Evolutionary conservation across 441 rosid species (phyloP), one percentile per base, ranked within the genome.

Genomic region (Kokia cookei): DNA sequence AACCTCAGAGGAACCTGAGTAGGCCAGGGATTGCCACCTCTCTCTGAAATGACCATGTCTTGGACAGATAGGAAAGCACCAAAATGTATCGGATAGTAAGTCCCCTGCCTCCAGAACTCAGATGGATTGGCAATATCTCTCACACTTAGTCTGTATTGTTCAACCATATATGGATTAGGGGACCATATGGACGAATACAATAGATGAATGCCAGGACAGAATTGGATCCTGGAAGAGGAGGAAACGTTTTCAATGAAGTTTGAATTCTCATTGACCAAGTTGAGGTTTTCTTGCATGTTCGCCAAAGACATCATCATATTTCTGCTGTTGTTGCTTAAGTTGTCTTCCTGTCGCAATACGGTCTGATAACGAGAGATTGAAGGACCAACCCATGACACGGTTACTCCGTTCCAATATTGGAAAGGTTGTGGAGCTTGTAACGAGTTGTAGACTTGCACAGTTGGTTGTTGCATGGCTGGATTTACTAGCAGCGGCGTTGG

Each of bases 1-100:
- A 71, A 13, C 67, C 64, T 26, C 17, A 10, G 32, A 57, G 65
- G 73, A 26, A 35, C 26, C 26, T 7, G 65, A 60, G 55, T 3
- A 40, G 72, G 32, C 68, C 78, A 71, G 17, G 13, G 6, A 65
- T 29, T 76, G 2, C 67, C 78, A 55, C 22, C 61, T 55, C 76
- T 63, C 10, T 4, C n/a, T 1, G 67, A 19, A 27, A 24, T n/a
- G 7, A 68, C 73, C 64, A 62, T 58, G 8, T 42, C 64, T 42
- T 69, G 14, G 5, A 47, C 12, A 26, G 58, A 75, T 50, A 55
- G 8, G n/a, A 73, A 37, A 43, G 63, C 3, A 15, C 50, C 66
- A 42, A 27, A 19, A 37, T 64, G 66, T 5, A 8, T 12, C 47
- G 63, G 74, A 26, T 19, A n/a, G 62, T 67, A 5, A 40, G 22